A percentile compares a stretch with the other conserved stretches of the same genome.
Evolutionary conservation across 169 alveolate genomes (phyloP).

Genomic region (Besnoitia besnoiti): DNA sequence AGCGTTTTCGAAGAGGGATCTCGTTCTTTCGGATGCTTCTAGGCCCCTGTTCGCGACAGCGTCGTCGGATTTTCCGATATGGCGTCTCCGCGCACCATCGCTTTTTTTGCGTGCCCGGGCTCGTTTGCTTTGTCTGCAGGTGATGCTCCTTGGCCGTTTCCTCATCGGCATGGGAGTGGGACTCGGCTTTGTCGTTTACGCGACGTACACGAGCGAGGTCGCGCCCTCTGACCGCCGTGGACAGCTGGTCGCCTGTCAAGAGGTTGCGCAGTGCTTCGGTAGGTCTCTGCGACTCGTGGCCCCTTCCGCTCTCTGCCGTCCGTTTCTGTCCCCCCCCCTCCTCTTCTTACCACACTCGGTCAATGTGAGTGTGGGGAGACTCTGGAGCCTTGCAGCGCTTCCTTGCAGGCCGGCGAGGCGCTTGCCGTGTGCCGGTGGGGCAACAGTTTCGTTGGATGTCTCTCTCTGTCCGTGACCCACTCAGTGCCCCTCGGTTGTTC

Average conservation of each 20-base stretch:
- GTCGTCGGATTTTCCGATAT: too few relatives aligned
- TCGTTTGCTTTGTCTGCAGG: not conserved
- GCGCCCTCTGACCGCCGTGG: constrained; percentile 60
- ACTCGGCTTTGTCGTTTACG: constrained; percentile 50
- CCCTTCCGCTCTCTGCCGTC: not conserved
- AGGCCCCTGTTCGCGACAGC: too few relatives aligned
- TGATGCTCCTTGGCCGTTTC: constrained; percentile 43
- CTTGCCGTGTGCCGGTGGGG: too few relatives aligned
- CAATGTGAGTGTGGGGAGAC: too few relatives aligned
- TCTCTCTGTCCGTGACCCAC: too few relatives aligned
- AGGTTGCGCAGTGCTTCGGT: constrained; percentile 58
- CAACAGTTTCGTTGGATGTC: too few relatives aligned
- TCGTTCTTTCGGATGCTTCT: too few relatives aligned
- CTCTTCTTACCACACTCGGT: not conserved
- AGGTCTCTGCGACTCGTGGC: not conserved
- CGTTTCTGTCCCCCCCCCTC: not conserved
- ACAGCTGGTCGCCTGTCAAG: constrained; percentile 48
- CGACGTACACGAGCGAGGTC: constrained; percentile 60
- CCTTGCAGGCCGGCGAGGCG: too few relatives aligned
- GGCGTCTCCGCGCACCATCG: not conserved
- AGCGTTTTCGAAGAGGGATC: too few relatives aligned
- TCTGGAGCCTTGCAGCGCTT: too few relatives aligned
- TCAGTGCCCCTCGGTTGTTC: too few relatives aligned
- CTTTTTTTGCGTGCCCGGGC: not conserved
- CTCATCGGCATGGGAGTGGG: constrained; percentile 63